Evolutionary conservation across 305 asterid species (phyloP), one percentile per base, ranked within the genome.

Genomic region (Rubia tinctorum): DNA sequence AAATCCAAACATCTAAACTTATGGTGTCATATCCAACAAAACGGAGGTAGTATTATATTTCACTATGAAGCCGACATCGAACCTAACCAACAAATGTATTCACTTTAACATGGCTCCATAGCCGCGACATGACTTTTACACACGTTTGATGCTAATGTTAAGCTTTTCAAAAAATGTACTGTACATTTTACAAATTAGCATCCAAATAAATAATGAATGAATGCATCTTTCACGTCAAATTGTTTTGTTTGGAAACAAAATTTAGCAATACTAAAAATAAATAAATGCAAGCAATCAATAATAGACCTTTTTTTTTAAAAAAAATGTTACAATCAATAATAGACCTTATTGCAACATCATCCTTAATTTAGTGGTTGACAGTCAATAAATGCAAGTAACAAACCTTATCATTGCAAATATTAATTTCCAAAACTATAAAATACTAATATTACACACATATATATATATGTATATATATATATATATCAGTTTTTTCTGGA

Each of bases 161-260:
- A 4, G 2, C 11, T 18, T 51, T 15, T 5, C 58, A 51, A 51
- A 15, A 11, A 17, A 51, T 40, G 17, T 14, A 15, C 7, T 51
- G 20, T 11, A 8, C 55, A 47, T 10, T 15, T 17, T 51, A 13
- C 22, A n/a, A n/a, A n/a, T n/a, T n/a, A n/a, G n/a, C n/a, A 30
- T 30, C 34, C 34, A 3, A 30, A 6, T 5, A 49, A 49, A 18
- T 22, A n/a, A 58, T 58, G 13, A 58, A 58, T 58, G 63, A 30
- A 58, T 58, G 63, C 63, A 58, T 58, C 62, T 20, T n/a, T 18
- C 62, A 56, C 10, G 63, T 59, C 64, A 22, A 59, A 59, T 59
- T 20, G 34, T 30, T 30, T 30, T 30, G 34, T 30, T 30, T 30
- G 34, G 34, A 30, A 30, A 30, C 34, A 30, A 30, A 30, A 30